Evolutionary conservation across 495 filamentous ascomycete genomes (phyloP).

Genomic region (Xylona heveae): DNA sequence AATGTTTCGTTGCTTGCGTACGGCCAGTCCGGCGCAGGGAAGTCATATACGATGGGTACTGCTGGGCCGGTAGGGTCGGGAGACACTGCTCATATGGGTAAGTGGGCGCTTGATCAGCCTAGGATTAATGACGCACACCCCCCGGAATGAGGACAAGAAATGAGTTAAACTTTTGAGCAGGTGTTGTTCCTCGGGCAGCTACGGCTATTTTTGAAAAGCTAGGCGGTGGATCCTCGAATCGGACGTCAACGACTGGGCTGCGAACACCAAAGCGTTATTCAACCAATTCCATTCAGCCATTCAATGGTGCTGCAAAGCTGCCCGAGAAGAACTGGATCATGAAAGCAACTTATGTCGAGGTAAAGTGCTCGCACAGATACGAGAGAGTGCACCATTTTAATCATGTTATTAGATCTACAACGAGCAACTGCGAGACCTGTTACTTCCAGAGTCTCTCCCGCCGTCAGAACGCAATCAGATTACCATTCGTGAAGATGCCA

Average conservation of each 20-base stretch:
- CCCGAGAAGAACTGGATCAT: conserved; percentile 76
- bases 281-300: conserved; percentile 26
- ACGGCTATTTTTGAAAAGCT: conserved; percentile 74
- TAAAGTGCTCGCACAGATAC: too few relatives aligned
- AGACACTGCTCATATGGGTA: conserved; percentile 62
- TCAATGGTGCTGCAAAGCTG: conserved; percentile 25
- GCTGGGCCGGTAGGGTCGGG: conserved; percentile 68
- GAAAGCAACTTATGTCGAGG: conserved; percentile 92
- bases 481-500: conserved; percentile 80
- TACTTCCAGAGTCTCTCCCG: conserved; percentile 56
- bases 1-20: conserved; percentile 98
- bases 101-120: conserved; percentile 13
- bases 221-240: conserved; percentile 33
- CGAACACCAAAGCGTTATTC: conserved; percentile 72
- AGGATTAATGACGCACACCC: too few relatives aligned
- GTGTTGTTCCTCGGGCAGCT: conserved; percentile 85
- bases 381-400: background rate
- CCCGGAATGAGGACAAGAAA: too few relatives aligned
- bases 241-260: conserved; percentile 43
- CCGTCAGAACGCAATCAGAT: conserved; percentile 49
- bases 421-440: conserved; percentile 77
- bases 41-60: conserved; percentile 99
- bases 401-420: conserved; percentile 97
- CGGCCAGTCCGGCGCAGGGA: conserved; percentile 97
- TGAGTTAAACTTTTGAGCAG: too few relatives aligned